Conservation (phyloP, 1,284 basidiomycete species). For the Ustilago trichophora region DNA sequence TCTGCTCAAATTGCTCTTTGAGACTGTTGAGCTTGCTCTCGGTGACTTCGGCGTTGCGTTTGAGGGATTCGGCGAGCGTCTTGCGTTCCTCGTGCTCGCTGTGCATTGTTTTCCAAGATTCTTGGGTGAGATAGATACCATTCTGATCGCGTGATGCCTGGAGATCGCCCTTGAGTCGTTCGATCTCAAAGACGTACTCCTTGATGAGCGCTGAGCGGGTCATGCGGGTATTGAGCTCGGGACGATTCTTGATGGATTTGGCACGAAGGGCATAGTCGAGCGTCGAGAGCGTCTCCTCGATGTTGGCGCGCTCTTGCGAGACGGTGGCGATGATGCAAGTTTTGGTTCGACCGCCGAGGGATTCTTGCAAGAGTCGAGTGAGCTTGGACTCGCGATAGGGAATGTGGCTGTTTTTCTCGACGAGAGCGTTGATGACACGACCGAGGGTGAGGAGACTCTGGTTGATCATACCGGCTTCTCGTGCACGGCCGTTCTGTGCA, state of each 20-base stretch:
- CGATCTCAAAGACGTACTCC: slow-evolving; percentile 95
- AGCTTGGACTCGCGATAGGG: slow-evolving; percentile 89
- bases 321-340: slow-evolving; percentile 95
- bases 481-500: slow-evolving; percentile 90
- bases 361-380: slow-evolving; percentile 96
- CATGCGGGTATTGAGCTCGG: slow-evolving; percentile 93
- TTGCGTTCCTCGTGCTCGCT: slow-evolving; percentile 53
- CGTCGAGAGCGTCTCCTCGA: slow-evolving; percentile 97
- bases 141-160: slow-evolving; percentile 68
- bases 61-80: slow-evolving; percentile 51
- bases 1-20: slow-evolving; percentile 65
- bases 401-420: slow-evolving; percentile 86
- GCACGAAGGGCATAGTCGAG: slow-evolving; percentile 96
- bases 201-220: slow-evolving; percentile 90
- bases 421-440: slow-evolving; percentile 94
- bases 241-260: slow-evolving; percentile 94
- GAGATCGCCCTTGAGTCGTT: slow-evolving; percentile 88
- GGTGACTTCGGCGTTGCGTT: slow-evolving; percentile 56
- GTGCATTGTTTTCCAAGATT: slow-evolving; percentile 56
- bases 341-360: slow-evolving; percentile 95
- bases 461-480: slow-evolving; percentile 99
- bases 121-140: slow-evolving; percentile 60
- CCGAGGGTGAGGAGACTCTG: slow-evolving; percentile 95
- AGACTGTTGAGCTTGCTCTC: slow-evolving; percentile 59
- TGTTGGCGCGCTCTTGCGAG: slow-evolving; percentile 71